A percentile compares a stretch with the other conserved stretches of the same genome.
phyloP scores from a whole-genome alignment of 2,329 filamentous ascomycete species.

The Laburnicola sp. region DNA sequence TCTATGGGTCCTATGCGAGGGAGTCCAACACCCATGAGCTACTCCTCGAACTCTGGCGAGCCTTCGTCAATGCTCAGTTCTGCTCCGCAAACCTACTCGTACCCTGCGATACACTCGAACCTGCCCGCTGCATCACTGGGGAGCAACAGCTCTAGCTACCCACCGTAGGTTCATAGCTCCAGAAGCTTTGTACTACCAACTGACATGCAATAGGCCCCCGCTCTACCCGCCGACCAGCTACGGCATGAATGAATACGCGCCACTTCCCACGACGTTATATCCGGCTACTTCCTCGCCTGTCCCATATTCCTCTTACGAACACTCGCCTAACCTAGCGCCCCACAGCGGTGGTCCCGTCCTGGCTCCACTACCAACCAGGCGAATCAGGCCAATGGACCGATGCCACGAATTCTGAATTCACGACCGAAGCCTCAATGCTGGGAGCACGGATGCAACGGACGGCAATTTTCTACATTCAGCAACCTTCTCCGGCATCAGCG shows the following conservation, averaged over 20 bases:
- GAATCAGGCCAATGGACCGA: conserved; percentile 30
- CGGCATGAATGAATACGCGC: conserved; percentile 37
- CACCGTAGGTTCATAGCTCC: conserved; percentile 28
- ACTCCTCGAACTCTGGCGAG: conserved; percentile 24
- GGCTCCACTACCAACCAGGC: conserved; percentile 34
- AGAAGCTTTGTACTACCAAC: neutral
- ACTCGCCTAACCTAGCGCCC: conserved; percentile 26
- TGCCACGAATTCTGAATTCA: conserved; percentile 67
- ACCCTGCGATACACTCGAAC: conserved; percentile 36
- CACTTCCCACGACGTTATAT: conserved; percentile 42
- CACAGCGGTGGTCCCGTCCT: conserved; percentile 22
- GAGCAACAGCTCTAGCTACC: conserved; percentile 36
- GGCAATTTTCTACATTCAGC: conserved; percentile 95
- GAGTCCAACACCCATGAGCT: conserved; percentile 30
- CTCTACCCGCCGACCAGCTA: conserved; percentile 42
- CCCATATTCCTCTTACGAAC: conserved; percentile 39
- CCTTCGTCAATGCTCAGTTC: conserved; percentile 28
- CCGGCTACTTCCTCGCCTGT: conserved; percentile 38
- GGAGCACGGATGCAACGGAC: conserved; percentile 95
- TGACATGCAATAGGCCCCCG: conserved; percentile 29
- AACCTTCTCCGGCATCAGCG: conserved; percentile 90
- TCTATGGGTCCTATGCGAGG: conserved; percentile 33
- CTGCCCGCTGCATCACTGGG: conserved; percentile 34
- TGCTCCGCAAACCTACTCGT: conserved; percentile 34
- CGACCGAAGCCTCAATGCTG: conserved; percentile 94